Conservation (phyloP, 1,139 yeast species). For the Geotrichum phurueaensis region DNA sequence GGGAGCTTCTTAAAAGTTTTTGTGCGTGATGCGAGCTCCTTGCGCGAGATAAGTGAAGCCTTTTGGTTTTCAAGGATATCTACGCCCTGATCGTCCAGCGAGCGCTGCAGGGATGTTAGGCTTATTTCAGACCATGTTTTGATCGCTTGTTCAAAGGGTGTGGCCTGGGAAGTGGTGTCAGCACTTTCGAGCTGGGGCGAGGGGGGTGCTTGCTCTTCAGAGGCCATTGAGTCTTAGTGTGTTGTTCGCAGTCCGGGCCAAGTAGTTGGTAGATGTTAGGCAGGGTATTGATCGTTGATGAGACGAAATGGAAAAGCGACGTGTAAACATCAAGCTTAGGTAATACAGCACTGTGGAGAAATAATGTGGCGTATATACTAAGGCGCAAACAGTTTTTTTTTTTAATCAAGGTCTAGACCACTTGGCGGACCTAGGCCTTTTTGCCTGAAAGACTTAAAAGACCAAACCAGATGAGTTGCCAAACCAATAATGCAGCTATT, state of each 20-base stretch:
- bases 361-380: neutral
- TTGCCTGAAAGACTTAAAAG: neutral
- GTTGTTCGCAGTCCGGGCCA: neutral
- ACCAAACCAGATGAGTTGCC: neutral
- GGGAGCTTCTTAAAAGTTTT: conserved; percentile 71
- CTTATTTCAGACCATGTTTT: conserved; percentile 74
- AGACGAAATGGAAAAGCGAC: conserved; percentile 1
- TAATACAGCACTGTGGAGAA: neutral
- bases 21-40: conserved; percentile 71
- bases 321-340: conserved; percentile 3
- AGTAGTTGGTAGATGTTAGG: neutral
- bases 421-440: neutral
- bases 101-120: conserved; percentile 59
- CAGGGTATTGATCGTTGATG: neutral
- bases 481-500: no score
- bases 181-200: neutral
- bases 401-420: neutral
- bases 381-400: neutral
- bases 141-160: conserved; percentile 54
- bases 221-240: conserved; percentile 2
- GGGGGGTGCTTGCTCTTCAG: neutral
- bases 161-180: neutral
- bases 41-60: conserved; percentile 59
- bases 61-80: conserved; percentile 68
- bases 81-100: conserved; percentile 68